These are phyloP conservation scores for Colletotrichum zoysiae DNA, from an alignment of 2,329 filamentous ascomycete genomes.

Conservation along the genomic window DNA sequence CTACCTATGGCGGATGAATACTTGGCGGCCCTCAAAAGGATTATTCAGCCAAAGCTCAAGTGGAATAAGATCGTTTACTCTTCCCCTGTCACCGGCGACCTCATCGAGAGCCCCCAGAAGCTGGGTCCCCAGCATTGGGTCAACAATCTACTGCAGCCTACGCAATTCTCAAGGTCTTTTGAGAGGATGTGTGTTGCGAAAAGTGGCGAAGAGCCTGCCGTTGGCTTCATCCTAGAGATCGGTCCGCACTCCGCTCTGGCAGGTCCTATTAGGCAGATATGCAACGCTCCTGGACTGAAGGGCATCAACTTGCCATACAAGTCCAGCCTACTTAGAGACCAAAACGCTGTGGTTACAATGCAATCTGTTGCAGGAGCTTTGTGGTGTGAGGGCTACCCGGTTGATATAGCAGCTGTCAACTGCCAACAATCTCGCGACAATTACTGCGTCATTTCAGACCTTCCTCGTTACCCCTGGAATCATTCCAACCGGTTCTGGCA, in stretches of 20 bases:
- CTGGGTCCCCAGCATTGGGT: slow-evolving; percentile 31
- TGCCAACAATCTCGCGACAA: slow-evolving; percentile 33
- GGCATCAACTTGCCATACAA: slow-evolving; percentile 4
- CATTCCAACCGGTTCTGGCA: slow-evolving; percentile 35
- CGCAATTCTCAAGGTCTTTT: slow-evolving; percentile 26
- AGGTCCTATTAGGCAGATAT: slow-evolving; percentile 63
- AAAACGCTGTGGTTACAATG: slow-evolving; percentile 19
- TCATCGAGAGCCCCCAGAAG: slow-evolving; percentile 44
- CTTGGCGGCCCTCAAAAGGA: neutral
- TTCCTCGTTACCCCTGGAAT: slow-evolving; percentile 44
- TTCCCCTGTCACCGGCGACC: slow-evolving; percentile 22
- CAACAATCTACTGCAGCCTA: slow-evolving; percentile 20
- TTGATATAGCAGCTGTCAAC: slow-evolving; percentile 17
- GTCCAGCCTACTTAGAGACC: slow-evolving; percentile 1
- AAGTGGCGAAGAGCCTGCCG: neutral
- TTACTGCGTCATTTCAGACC: slow-evolving; percentile 24
- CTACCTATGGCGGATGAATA: slow-evolving; percentile 54
- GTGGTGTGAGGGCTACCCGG: slow-evolving; percentile 13
- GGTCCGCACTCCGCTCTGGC: slow-evolving; percentile 63
- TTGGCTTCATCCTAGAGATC: slow-evolving; percentile 60
- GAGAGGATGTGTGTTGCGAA: neutral
- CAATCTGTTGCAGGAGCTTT: slow-evolving; percentile 18
- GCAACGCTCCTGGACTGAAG: slow-evolving; percentile 49
- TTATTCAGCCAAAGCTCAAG: slow-evolving; percentile 37
- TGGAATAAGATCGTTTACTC: slow-evolving; percentile 46